Evolutionary conservation across 2,329 filamentous ascomycete genomes (phyloP), one percentile per base, ranked within the genome.

Genomic region (Cryoendolithus antarcticus): DNA sequence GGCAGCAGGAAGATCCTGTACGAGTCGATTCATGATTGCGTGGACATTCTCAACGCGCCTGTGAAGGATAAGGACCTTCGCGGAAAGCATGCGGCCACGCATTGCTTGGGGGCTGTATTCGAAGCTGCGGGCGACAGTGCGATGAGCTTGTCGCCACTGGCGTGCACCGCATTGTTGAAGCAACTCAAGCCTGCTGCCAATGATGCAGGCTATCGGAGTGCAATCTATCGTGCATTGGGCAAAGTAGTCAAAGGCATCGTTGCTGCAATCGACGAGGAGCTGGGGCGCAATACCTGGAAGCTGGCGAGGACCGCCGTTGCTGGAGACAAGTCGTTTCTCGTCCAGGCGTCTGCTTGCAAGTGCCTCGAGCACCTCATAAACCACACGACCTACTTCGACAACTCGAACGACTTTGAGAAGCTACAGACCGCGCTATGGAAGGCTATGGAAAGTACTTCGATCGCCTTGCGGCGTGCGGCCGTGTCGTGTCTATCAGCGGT

Each of bases 231-330:
- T 33, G 76, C 86, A 1, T 62, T 94, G 35, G 77, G 75, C 32
- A 88, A 86, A 63, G 74, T 95, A 31, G 70, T 80, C 19, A 72
- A 71, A 42, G 89, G 88, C 59, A 75, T 95, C 21, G 73, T 75
- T 40, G 69, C 71, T 4, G 86, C 84, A 44, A 71, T 89, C 52
- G 91, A 98, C 51, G 91, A 98, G 60, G 69, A 67, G 39, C 70
- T 88, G 30, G 83, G 83, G n/a, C 77, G 86, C 54, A 88, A 95
- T 58, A 75, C 93, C 10, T 96, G 86, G 86, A 98, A 95, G 61
- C 83, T 89, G 58, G 81, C 79, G 19, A 78, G 91, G 46, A 85
- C 72, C 59, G 73, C 82, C 49, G 82, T 82, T 21, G 71, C 77
- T 0, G 71, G 70, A 43, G 93, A 98, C 60, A 96, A 91, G 61